These are phyloP conservation scores for Pseudotulostoma volvatum DNA, from an alignment of 495 filamentous ascomycete species.

Conservation along the genomic window DNA sequence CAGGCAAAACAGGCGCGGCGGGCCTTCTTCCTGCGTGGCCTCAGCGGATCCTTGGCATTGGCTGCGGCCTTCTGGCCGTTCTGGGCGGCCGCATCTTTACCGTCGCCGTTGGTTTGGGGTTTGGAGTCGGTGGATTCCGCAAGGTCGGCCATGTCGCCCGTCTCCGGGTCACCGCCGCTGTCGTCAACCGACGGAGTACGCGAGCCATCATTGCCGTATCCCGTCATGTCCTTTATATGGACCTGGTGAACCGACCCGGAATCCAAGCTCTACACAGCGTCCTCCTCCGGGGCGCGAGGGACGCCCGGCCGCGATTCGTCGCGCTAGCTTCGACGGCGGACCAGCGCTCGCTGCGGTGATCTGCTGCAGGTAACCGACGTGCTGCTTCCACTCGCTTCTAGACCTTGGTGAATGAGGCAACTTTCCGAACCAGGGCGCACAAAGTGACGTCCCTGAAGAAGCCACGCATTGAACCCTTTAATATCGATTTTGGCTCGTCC, in stretches of 20 bases:
- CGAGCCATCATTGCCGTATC: not conserved
- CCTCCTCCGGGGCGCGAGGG: too few relatives aligned
- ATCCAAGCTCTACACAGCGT: too few relatives aligned
- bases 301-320: not conserved
- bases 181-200: not conserved
- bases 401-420: not conserved
- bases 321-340: not conserved
- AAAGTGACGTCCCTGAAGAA: not conserved
- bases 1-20: conserved; percentile 90
- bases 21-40: conserved; percentile 90
- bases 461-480: not conserved
- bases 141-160: conserved; percentile 34
- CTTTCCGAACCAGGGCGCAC: not conserved
- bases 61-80: conserved; percentile 41
- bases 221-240: too few relatives aligned
- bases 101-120: conserved; percentile 39
- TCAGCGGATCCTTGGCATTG: conserved; percentile 67
- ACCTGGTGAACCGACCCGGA: too few relatives aligned
- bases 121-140: conserved; percentile 36
- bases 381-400: not conserved
- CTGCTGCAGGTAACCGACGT: not conserved
- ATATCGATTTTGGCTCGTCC: not conserved
- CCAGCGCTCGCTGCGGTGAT: not conserved
- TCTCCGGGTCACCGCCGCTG: conserved; percentile 26
- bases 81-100: conserved; percentile 31